phyloP scores from a whole-genome alignment of 306 rosid genomes.

The Acacia crassicarpa region DNA sequence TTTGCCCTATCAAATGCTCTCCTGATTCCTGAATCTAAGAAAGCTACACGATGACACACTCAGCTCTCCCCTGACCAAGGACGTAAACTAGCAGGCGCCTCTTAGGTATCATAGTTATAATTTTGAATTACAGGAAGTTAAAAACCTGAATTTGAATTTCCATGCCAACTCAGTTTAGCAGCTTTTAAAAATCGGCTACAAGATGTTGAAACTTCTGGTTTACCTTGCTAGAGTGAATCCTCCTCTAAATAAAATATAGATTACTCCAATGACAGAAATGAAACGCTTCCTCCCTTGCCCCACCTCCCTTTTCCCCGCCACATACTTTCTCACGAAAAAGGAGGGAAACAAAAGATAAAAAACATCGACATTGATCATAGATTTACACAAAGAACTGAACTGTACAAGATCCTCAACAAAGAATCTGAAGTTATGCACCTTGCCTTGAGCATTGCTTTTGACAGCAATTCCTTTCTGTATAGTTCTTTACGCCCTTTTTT shows the following conservation, averaged over 20 bases:
- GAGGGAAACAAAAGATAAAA: background rate
- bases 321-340: background rate
- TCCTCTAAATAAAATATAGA: background rate
- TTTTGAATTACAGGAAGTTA: background rate
- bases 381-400: background rate
- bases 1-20: too few relatives aligned
- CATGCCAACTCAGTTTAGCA: background rate
- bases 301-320: background rate
- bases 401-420: conserved; percentile 8
- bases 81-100: background rate
- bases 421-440: conserved; percentile 4
- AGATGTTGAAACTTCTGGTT: background rate
- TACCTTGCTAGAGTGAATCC: background rate
- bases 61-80: background rate
- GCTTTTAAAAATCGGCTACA: background rate
- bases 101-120: background rate
- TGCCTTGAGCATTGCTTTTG: conserved; percentile 21
- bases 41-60: background rate
- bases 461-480: conserved; percentile 22
- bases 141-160: background rate
- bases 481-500: background rate
- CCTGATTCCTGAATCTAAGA: background rate
- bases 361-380: background rate
- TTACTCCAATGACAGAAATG: background rate
- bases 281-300: background rate